Evolutionary conservation across 306 rosid species (phyloP), one percentile per base, ranked within the genome.

Genomic region (Prunus campanulata): DNA sequence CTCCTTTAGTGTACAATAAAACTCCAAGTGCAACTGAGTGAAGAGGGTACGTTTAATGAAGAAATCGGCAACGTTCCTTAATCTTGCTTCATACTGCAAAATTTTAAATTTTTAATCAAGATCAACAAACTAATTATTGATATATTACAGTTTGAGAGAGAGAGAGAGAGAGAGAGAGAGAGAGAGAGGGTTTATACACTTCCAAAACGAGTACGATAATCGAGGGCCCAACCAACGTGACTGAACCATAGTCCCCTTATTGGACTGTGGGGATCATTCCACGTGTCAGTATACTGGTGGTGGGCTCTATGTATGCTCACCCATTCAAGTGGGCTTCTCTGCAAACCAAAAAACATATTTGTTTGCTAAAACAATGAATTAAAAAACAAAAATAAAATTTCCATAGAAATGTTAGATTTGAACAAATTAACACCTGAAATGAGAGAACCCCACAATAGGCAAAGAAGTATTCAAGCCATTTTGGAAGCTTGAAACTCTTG

Each of bases 361-460:
- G 20, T 52, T 3, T 19, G 19, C 20, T 16, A 52, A 52, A 6
- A 52, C 8, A 24, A 19, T 52, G 24, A 52, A 52, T 52, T 52
- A 52, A 18, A 18, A 52, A 52, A n/a, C n/a, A 52, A n/a, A 11
- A 57, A 56, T 0, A 55, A 55, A 51, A 51, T 16, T 51, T 16
- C 56, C 56, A n/a, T 8, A 52, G 59, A 52, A 52, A 52, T 19
- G n/a, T 18, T 52, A 6, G 20, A 52, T 3, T 52, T 52, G 22
- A 20, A 12, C 32, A 32, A 32, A 32, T 32, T 32, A 32, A 25
- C 32, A 84, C 98, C 97, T 93, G 98, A 83, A 91, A 89, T 30
- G 98, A 95, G 10, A 82, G 84, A 70, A 78, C 96, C 0, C 93
- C 97, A 61, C 96, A 91, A 63, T 91, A 91, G 29, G 98, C 94